Conservation (phyloP, 192 early-diverging fungal species). For the Chytriomyces confervae region DNA sequence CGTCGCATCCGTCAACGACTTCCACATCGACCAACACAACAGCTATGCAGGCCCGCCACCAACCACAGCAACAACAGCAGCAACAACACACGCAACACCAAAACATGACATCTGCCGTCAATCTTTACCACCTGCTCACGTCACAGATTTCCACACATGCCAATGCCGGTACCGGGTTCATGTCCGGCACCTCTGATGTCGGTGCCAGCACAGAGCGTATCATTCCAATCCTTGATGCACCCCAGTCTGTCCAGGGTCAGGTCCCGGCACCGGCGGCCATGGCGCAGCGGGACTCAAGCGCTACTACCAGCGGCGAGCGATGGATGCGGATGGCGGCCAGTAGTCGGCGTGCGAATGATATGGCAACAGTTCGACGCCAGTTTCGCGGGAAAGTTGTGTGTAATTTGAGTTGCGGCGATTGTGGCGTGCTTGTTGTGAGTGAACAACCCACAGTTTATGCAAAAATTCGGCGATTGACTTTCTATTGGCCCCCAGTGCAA, state of each 20-base stretch:
- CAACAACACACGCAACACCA: neutral
- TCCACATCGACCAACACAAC: neutral
- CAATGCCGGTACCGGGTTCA: neutral
- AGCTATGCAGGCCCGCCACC: neutral
- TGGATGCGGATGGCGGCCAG: slow-evolving; percentile 38
- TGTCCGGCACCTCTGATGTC: neutral
- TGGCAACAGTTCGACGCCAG: slow-evolving; percentile 36
- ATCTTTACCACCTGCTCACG: slow-evolving; percentile 28
- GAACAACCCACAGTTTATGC: neutral
- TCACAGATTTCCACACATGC: slow-evolving; percentile 19
- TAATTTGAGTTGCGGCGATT: slow-evolving; percentile 43
- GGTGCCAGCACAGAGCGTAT: neutral
- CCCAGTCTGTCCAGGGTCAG: neutral
- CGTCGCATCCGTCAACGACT: neutral
- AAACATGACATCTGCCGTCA: slow-evolving; percentile 27
- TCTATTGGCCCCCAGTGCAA: slow-evolving; percentile 50
- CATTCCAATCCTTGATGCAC: slow-evolving; percentile 7
- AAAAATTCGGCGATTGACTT: slow-evolving; percentile 61
- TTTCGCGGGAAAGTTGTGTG: slow-evolving; percentile 48
- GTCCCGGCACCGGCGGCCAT: neutral
- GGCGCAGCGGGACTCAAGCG: neutral
- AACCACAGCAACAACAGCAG: neutral
- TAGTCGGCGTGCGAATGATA: slow-evolving; percentile 26
- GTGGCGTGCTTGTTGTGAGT: slow-evolving; percentile 38
- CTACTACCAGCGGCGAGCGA: slow-evolving; percentile 27